Evolutionary conservation across 208 protist genomes (phyloP).

Genomic region (Trichomonas tenax): DNA sequence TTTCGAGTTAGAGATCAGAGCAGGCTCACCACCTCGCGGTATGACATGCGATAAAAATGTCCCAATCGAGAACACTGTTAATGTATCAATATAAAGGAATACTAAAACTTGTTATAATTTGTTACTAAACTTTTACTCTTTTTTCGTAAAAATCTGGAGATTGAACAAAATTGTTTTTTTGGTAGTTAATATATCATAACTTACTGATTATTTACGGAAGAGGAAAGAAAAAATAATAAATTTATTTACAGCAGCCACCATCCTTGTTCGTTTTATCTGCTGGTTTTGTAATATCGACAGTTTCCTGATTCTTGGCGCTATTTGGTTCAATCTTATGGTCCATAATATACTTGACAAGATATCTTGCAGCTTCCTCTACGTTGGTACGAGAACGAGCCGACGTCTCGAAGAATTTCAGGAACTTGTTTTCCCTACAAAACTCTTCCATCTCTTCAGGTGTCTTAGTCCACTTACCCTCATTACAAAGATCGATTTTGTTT

Average conservation of each 20-base stretch:
- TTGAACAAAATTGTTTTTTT: neutral
- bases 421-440: neutral
- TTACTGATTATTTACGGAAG: neutral
- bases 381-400: neutral
- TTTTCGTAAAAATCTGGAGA: neutral
- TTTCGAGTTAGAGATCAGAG: neutral
- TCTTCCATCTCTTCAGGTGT: conserved; percentile 13
- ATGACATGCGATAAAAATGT: neutral
- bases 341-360: neutral
- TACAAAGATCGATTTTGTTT: conserved; percentile 22
- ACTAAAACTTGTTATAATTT: neutral
- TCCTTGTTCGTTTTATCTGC: neutral
- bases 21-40: neutral
- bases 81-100: neutral
- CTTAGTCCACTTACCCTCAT: neutral
- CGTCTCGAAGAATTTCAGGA: neutral
- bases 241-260: neutral
- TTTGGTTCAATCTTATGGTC: neutral
- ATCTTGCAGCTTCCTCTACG: neutral
- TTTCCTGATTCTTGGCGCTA: neutral
- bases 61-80: neutral
- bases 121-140: neutral
- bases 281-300: neutral
- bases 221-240: neutral
- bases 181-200: neutral